Percentiles rank a stretch among this genome's conserved stretches.
phyloP scores from a whole-genome alignment of 2,329 filamentous ascomycete species.

The Colletotrichum noveboracense region DNA sequence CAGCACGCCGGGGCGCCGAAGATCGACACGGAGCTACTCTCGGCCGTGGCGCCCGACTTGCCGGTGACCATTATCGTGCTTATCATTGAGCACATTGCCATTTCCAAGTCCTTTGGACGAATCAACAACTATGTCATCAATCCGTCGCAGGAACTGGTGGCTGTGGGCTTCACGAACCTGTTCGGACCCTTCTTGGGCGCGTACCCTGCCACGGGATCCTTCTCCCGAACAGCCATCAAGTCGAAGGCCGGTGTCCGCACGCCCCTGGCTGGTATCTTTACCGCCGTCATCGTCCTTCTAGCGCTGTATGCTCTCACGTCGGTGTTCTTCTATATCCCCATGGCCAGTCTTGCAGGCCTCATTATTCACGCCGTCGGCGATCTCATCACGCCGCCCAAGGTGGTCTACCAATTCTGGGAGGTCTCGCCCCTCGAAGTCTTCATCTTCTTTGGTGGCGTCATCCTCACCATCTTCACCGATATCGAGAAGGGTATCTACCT shows the following conservation, averaged over 20 bases:
- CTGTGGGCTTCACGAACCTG: conserved; percentile 77
- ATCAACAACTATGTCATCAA: conserved; percentile 81
- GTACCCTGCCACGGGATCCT: conserved; percentile 51
- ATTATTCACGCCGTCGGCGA: conserved; percentile 87
- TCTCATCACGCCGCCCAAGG: conserved; percentile 74
- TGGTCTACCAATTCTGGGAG: conserved; percentile 79
- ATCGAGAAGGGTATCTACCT: conserved; percentile 58
- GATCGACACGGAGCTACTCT: conserved; percentile 66
- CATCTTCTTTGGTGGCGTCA: conserved; percentile 77
- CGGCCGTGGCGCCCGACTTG: conserved; percentile 67
- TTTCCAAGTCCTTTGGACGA: conserved; percentile 82
- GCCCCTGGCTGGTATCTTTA: conserved; percentile 79
- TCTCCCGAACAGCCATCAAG: conserved; percentile 78
- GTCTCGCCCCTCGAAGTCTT: conserved; percentile 75
- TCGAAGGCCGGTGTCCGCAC: conserved; percentile 84
- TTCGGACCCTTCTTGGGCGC: conserved; percentile 76
- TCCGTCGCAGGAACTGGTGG: conserved; percentile 80
- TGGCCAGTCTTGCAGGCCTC: conserved; percentile 71
- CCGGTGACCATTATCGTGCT: conserved; percentile 80
- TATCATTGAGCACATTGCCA: conserved; percentile 83
- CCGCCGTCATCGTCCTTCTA: conserved; percentile 75
- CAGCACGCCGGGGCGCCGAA: conserved; percentile 70
- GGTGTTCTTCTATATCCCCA: conserved; percentile 84
- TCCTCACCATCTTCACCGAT: conserved; percentile 56
- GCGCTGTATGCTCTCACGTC: conserved; percentile 79